Base-by-base conservation (phyloP, 441 rosid species). In the Gossypium trilobum region DNA sequence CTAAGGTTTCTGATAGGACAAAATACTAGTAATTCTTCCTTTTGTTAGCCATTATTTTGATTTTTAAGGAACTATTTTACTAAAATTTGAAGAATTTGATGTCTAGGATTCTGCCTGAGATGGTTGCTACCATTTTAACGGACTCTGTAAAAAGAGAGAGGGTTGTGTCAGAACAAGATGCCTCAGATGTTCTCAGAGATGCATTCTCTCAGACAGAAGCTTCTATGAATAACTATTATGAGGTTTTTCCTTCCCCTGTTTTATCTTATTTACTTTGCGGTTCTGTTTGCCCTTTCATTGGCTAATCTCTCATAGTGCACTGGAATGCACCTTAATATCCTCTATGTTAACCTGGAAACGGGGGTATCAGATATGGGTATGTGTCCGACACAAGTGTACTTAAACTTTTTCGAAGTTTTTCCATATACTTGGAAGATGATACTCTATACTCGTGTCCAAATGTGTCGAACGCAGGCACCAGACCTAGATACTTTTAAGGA, bases 161-260 rank as follows among this genome's bases (percentile, higher is more conserved):
- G 82, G 92, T 95, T 71, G 71, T 92, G 70, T 85, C 86, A 42
- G 83, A 75, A 63, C 42, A 83, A 74, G 89, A 95, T 89, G 99
- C 94, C 72, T 85, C 99, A 1, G 91, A 90, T 75, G 83, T 94
- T 79, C 92, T 94, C 54, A 85, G 84, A 78, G 87, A 81, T 68
- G 91, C 90, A 81, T 79, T 94, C 83, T 87, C 79, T 39, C 87
- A 79, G 73, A 88, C 97, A 13, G 99, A 92, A 86, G 90, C 89
- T 67, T 79, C 86, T 83, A 70, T 94, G 91, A 86, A 82, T 75
- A 84, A 89, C 82, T 67, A 69, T 63, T 95, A 92, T 65, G 99
- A 95, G 98, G 99, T 95, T 81, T 63, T 63, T 19, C 25, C 51
- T 19, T 63, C 50, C 20, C 51, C 22, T 39, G 27, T 63, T 63